Percentiles rank a stretch among this genome's conserved stretches.
Evolutionary conservation across 495 filamentous ascomycete species (phyloP).

Genomic region (Trichoderma erinaceum): DNA sequence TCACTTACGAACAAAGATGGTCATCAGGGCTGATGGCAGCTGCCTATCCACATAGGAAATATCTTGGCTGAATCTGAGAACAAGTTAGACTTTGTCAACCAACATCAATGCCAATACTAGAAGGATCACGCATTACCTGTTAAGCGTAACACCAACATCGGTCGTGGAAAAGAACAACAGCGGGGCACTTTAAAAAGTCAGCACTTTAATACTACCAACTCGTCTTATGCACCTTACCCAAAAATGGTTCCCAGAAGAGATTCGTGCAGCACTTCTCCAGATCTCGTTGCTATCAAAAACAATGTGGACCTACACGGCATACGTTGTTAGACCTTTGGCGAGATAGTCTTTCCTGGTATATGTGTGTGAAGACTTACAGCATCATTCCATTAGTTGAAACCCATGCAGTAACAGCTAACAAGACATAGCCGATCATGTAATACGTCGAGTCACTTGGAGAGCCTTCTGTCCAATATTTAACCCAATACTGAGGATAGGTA

Average conservation of each 20-base stretch:
- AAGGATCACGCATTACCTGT: constrained; percentile 13
- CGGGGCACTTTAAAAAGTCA: constrained; percentile 18
- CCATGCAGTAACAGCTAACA: constrained; percentile 29
- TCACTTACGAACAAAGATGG: constrained; percentile 21
- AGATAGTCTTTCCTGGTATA: background rate
- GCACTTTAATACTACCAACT: constrained; percentile 15
- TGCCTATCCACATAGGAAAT: constrained; percentile 55
- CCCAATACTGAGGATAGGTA: constrained; percentile 35
- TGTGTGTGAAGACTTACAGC: background rate
- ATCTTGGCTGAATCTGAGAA: constrained; percentile 52
- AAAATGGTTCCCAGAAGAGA: constrained; percentile 20
- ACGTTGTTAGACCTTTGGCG: background rate
- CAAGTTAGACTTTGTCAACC: background rate
- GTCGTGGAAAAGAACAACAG: constrained; percentile 25
- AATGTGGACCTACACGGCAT: background rate
- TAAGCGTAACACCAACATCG: constrained; percentile 27
- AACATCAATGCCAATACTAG: constrained; percentile 18
- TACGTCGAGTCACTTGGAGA: constrained; percentile 18
- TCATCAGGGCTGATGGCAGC: constrained; percentile 26
- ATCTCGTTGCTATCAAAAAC: constrained; percentile 9
- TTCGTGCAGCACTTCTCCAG: constrained; percentile 21
- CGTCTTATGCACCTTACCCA: constrained; percentile 20
- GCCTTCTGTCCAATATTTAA: constrained; percentile 34
- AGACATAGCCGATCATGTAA: constrained; percentile 28
- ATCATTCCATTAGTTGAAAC: background rate